A percentile compares a stretch with the other conserved stretches of the same genome.
Conservation (phyloP, 768 basidiomycete genomes). For the Lentinus brumalis region DNA sequence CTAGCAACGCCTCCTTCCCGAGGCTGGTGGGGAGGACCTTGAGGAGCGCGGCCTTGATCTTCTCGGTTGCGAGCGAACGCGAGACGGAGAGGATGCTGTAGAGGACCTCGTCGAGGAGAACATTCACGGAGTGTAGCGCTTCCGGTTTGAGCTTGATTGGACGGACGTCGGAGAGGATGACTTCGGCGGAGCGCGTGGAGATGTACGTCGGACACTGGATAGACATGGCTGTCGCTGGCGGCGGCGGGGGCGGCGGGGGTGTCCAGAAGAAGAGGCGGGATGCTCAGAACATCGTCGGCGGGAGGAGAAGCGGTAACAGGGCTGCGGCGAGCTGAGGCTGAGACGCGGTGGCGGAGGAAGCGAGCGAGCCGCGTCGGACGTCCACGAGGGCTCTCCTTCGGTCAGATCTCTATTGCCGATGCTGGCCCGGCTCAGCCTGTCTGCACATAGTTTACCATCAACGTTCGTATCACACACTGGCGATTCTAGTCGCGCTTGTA, state of each 20-base stretch:
- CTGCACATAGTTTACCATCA: not conserved
- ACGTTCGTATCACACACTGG: not conserved
- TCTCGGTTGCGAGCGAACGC: conserved; percentile 71
- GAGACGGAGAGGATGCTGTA: conserved; percentile 68
- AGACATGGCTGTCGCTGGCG: conserved; percentile 1
- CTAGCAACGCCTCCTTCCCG: conserved; percentile 89
- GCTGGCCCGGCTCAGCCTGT: not conserved
- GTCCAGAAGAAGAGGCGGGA: not conserved
- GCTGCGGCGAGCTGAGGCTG: not conserved
- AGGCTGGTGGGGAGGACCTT: conserved; percentile 76
- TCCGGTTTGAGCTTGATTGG: conserved; percentile 84
- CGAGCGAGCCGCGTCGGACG: not conserved
- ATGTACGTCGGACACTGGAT: conserved; percentile 70
- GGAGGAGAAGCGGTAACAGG: not conserved
- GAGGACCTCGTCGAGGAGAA: conserved; percentile 82
- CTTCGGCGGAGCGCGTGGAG: conserved; percentile 81
- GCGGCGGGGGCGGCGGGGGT: not conserved
- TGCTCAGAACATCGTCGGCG: not conserved
- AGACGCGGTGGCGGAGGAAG: conserved; percentile 10
- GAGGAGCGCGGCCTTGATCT: conserved; percentile 70
- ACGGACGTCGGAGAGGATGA: conserved; percentile 89
- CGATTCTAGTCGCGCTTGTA: not conserved
- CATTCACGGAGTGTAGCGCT: conserved; percentile 79
- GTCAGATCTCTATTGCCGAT: not conserved
- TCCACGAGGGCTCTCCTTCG: not conserved